Evolutionary conservation across 2,329 filamentous ascomycete species (phyloP), one percentile per base, ranked within the genome.

Genomic region (Emericellopsis atlantica): DNA sequence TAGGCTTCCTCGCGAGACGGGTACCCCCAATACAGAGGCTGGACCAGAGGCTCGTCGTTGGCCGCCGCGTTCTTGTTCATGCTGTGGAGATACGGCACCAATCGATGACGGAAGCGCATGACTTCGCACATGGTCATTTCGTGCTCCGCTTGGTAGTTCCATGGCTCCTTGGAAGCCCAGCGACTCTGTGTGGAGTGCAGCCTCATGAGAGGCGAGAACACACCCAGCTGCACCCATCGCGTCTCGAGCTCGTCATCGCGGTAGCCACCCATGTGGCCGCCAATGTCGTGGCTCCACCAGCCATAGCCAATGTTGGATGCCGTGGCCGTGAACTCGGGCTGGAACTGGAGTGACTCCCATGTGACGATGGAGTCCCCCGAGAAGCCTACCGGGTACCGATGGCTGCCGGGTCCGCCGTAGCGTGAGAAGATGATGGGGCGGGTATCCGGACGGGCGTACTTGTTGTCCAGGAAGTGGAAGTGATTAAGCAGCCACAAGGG

Each of bases 271-370:
- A 73, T 70, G 51, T 81, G 77, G 0, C 77, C 77, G n/a, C 77
- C 77, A 23, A 81, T 78, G 46, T 81, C 77, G 52, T 81, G 76
- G 39, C 71, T 76, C 77, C 77, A 81, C 76, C 76, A 81, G 2
- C 76, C 77, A 46, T 76, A 81, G 1, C 77, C 77, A 44, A 81
- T 78, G 53, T 82, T 81, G 9, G 74, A 76, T 0, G 77, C 74
- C 0, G 73, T 79, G 4, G 75, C 72, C 1, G 78, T 82, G 49
- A 81, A 81, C 49, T 81, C 76, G 6, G 77, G 76, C 51, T 81
- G 78, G 55, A 81, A 81, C 12, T 66, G 54, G 14, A 81, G 63
- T 0, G 72, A 76, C 0, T 63, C 68, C 77, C 77, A 81, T 0
- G 72, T 72, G 15, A 72, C 69, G 36, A 74, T 55, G 0, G 70